phyloP scores from a whole-genome alignment of 2,329 filamentous ascomycete genomes.

The Anisogramma anomala region DNA sequence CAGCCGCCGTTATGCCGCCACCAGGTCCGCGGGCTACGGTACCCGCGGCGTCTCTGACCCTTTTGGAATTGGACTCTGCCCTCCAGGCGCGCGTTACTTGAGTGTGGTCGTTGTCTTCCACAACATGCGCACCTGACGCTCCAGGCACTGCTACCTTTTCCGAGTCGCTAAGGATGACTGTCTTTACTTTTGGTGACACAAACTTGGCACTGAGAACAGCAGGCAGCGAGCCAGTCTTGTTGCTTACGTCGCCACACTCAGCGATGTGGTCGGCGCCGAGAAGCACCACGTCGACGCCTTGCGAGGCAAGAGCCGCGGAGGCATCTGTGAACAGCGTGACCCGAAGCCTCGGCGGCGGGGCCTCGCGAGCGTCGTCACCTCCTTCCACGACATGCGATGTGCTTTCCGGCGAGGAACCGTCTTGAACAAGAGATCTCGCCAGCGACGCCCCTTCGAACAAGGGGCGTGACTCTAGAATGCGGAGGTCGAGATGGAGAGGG shows the following conservation, averaged over 20 bases:
- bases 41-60: constrained; percentile 17
- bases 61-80: constrained; percentile 16
- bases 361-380: background rate
- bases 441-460: constrained; percentile 52
- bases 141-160: constrained; percentile 48
- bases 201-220: constrained; percentile 43
- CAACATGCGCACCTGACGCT: constrained; percentile 30
- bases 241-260: constrained; percentile 45
- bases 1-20: background rate
- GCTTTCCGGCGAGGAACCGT: constrained; percentile 12
- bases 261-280: constrained; percentile 55
- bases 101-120: constrained; percentile 38
- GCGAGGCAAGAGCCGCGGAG: constrained; percentile 41
- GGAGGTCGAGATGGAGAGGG: constrained; percentile 37
- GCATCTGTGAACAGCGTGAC: constrained; percentile 49
- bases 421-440: constrained; percentile 30
- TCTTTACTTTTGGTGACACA: constrained; percentile 31
- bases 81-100: constrained; percentile 42
- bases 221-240: constrained; percentile 54
- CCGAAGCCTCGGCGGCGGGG: constrained; percentile 18
- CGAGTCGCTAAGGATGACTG: constrained; percentile 45
- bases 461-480: constrained; percentile 55
- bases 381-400: background rate
- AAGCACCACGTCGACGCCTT: constrained; percentile 44
- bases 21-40: constrained; percentile 8